These are phyloP conservation scores for Medakamo hakoo DNA, from an alignment of 139 green algal genomes.

Conservation along the genomic window DNA sequence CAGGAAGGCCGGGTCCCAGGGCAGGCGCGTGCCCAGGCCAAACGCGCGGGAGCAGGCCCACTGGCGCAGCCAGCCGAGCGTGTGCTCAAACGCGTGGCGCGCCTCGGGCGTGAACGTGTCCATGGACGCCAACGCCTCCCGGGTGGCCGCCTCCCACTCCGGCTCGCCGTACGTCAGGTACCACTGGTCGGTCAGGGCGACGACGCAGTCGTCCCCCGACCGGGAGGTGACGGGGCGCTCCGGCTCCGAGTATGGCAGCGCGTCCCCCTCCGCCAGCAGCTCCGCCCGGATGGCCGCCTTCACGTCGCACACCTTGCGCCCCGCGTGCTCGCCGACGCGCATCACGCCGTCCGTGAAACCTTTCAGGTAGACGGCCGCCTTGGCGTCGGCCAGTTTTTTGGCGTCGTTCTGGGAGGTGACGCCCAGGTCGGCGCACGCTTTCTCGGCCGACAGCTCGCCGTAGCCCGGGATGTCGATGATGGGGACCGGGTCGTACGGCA, in stretches of 20 bases:
- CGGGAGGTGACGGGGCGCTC: conserved; percentile 69
- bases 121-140: conserved; percentile 27
- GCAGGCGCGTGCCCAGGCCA: conserved; percentile 84
- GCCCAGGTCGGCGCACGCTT: conserved; percentile 82
- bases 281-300: conserved; percentile 79
- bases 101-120: conserved; percentile 38
- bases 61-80: conserved; percentile 86
- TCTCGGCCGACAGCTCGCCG: conserved; percentile 57
- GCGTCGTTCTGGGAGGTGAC: conserved; percentile 87
- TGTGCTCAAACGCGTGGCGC: conserved; percentile 55
- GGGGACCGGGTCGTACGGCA: conserved; percentile 80
- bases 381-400: conserved; percentile 90
- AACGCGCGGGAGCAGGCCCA: conserved; percentile 94
- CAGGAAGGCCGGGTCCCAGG: conserved; percentile 90
- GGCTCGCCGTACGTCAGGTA: conserved; percentile 84
- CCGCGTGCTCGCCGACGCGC: conserved; percentile 65
- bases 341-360: conserved; percentile 95
- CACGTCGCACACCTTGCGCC: conserved; percentile 69
- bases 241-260: conserved; percentile 73
- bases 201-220: conserved; percentile 88
- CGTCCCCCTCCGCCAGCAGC: conserved; percentile 57
- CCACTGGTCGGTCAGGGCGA: conserved; percentile 98
- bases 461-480: conserved; percentile 95
- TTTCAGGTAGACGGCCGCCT: conserved; percentile 89
- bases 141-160: conserved; percentile 49